These are phyloP conservation scores for Schoenoplectus triqueter DNA, from an alignment of 202 grass and related monocot genomes.

Conservation along the genomic window DNA sequence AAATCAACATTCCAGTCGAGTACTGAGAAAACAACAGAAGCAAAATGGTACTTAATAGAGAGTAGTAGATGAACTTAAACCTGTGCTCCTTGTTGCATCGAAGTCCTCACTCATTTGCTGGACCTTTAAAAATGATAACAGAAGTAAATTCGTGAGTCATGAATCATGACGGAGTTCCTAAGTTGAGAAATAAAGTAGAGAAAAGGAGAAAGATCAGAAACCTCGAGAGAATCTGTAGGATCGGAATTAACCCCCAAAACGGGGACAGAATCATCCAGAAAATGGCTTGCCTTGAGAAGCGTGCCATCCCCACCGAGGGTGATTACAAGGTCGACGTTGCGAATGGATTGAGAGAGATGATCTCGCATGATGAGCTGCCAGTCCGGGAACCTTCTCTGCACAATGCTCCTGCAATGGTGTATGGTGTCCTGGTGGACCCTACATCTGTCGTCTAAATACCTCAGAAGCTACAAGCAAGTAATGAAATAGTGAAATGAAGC, in stretches of 20 bases:
- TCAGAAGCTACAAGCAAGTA: constrained; percentile 51
- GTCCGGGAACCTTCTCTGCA: constrained; percentile 53
- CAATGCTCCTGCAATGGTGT: constrained; percentile 58
- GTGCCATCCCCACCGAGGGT: constrained; percentile 88
- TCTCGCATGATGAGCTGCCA: constrained; percentile 63
- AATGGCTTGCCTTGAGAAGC: constrained; percentile 79
- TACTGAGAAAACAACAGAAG: background rate
- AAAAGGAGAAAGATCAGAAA: constrained; percentile 34
- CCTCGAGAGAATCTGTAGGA: constrained; percentile 75
- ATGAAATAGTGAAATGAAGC: background rate
- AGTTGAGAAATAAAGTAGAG: constrained; percentile 19
- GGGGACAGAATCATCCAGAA: constrained; percentile 69
- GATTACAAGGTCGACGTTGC: constrained; percentile 78
- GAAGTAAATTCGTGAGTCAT: background rate
- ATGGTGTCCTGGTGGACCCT: constrained; percentile 85
- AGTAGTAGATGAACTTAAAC: constrained; percentile 18
- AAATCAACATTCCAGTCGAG: background rate
- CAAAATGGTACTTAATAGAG: background rate
- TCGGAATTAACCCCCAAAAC: constrained; percentile 93
- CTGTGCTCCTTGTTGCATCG: constrained; percentile 93
- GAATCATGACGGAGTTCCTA: background rate
- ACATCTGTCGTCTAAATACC: constrained; percentile 73
- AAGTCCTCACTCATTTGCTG: constrained; percentile 74
- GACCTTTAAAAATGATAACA: constrained; percentile 50
- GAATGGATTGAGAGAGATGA: constrained; percentile 59